Evolutionary conservation across 2,329 filamentous ascomycete species (phyloP).

Genomic region (Sphaerostilbella broomeana): DNA sequence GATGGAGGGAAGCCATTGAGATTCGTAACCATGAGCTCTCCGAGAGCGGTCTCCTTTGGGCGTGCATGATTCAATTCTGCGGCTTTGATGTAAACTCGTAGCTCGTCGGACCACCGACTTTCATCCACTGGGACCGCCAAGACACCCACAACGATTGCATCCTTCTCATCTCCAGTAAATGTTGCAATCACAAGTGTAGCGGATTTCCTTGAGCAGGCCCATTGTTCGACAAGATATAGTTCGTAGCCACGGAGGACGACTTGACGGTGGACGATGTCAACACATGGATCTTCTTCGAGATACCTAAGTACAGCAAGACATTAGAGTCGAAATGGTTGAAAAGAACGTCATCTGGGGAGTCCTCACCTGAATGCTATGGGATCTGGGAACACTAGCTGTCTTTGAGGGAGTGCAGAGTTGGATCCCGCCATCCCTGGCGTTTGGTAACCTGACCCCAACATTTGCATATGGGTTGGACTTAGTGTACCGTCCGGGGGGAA

Average conservation of each 20-base stretch:
- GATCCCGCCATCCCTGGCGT: slow-evolving; percentile 4
- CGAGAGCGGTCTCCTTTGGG: slow-evolving; percentile 72
- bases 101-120: slow-evolving; percentile 66
- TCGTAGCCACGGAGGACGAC: slow-evolving; percentile 75
- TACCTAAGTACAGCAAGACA: slow-evolving; percentile 42
- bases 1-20: slow-evolving; percentile 86
- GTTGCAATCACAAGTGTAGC: slow-evolving; percentile 89
- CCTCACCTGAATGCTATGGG: slow-evolving; percentile 50
- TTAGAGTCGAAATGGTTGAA: background rate
- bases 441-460: slow-evolving; percentile 10
- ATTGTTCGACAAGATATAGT: slow-evolving; percentile 92
- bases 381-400: slow-evolving; percentile 51
- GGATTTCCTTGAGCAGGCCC: slow-evolving; percentile 86
- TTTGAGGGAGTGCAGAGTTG: slow-evolving; percentile 27
- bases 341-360: background rate
- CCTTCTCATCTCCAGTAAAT: slow-evolving; percentile 79
- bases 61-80: slow-evolving; percentile 80
- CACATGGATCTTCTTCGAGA: slow-evolving; percentile 76
- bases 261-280: slow-evolving; percentile 66
- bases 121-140: slow-evolving; percentile 78
- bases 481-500: slow-evolving; percentile 18
- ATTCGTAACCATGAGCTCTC: slow-evolving; percentile 89
- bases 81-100: slow-evolving; percentile 80
- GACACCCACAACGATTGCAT: slow-evolving; percentile 72
- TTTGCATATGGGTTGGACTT: slow-evolving; percentile 16